Evolutionary conservation across 164 flowering plant species (phyloP).

Genomic region (Chimonanthus salicifolius): DNA sequence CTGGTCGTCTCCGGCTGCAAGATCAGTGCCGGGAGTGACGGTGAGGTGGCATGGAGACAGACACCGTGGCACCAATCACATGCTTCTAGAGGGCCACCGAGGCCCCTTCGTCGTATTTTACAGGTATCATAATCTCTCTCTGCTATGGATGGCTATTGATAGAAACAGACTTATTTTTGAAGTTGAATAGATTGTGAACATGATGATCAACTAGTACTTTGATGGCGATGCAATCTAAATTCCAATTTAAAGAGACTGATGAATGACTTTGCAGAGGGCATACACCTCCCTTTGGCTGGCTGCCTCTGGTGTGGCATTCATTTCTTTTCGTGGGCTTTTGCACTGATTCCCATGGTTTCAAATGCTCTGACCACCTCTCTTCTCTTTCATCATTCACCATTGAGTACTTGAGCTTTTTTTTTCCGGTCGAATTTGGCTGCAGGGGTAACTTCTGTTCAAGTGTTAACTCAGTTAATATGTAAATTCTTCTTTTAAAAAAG

Average conservation of each 20-base stretch:
- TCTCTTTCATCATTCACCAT: neutral
- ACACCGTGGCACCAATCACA: conserved; percentile 97
- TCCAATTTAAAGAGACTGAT: neutral
- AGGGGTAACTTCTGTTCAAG: no score
- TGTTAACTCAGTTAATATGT: no score
- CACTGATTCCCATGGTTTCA: conserved; percentile 2
- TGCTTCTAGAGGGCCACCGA: conserved; percentile 85
- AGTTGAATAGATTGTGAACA: neutral
- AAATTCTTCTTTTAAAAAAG: no score
- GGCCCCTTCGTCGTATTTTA: conserved; percentile 85
- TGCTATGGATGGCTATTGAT: no score
- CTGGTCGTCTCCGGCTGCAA: conserved; percentile 75
- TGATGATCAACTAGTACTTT: neutral
- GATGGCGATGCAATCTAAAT: neutral
- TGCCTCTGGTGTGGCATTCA: no score
- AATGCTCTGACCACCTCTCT: neutral
- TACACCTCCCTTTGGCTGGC: no score
- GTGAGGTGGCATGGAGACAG: conserved; percentile 90
- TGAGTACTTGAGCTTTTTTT: no score
- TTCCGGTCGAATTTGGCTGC: no score
- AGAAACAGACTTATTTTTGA: no score
- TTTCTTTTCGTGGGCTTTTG: neutral
- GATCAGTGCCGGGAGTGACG: conserved; percentile 93
- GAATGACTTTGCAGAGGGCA: no score
- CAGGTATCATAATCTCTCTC: conserved; percentile 47